Evolutionary conservation across 306 rosid species (phyloP), one percentile per base, ranked within the genome.

Genomic region (Cucumis cinereus): DNA sequence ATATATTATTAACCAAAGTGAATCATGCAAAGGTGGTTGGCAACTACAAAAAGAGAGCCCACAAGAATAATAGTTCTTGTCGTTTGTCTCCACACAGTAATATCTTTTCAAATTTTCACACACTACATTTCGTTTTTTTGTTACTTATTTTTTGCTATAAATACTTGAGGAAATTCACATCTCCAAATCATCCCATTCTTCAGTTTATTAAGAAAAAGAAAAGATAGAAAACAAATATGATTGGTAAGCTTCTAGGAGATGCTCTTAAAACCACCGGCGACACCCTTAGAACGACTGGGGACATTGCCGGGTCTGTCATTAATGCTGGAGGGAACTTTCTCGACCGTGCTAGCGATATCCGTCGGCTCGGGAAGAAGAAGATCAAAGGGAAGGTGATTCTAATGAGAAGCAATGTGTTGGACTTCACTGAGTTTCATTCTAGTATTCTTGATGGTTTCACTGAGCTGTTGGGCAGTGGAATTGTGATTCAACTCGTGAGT

Each of bases 361-460:
- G 62, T 11, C 33, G 33, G 33, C 2, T 10, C 33, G 45, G 45
- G 45, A 9, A 33, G 45, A 15, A 54, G 54, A 69, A 79, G 59
- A 80, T 90, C 8, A 83, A 40, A 81, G 98, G 97, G 24, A 84
- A 38, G 38, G 93, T 88, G 82, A 80, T 90, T 7, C n/a, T 93
- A 82, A 90, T 89, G 91, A 93, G 86, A 87, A 93, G 88, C 69
- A 90, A 90, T 58, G 91, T 88, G 49, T 20, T 93, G 80, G 98
- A 93, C 72, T 67, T 90, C 83, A 86, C 85, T 35, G 91, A 90
- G 60, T 80, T 93, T 10, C 76, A 71, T 58, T 90, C 93, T 0
- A 89, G 93, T 15, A 0, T 89, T 49, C 24, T 76, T 1, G 98
- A 93, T 84, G 73, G 84, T 55, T 8, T 89, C 69, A 82, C 79